Percentiles rank a stretch among this genome's conserved stretches.
Conservation (phyloP, 148 eudicot genomes). For the Persicaria tinctoria region DNA sequence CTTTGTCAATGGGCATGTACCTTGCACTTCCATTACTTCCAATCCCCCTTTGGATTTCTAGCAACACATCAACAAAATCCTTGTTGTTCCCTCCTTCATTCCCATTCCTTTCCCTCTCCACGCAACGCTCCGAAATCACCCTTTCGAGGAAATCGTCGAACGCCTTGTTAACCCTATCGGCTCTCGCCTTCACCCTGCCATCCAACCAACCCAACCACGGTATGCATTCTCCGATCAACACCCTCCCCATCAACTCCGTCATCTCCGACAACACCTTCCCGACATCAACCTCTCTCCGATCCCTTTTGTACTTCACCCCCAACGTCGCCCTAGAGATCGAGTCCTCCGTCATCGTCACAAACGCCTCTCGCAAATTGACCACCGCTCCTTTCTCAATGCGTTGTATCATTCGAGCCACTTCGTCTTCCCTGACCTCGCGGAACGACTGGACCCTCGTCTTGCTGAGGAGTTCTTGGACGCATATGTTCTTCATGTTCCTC, state of each 20-base stretch:
- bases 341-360: constrained; percentile 17
- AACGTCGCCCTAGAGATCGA: constrained; percentile 26
- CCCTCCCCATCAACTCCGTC: background rate
- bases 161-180: no score
- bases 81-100: no score
- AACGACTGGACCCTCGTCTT: constrained; percentile 18
- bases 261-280: background rate
- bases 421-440: constrained; percentile 12
- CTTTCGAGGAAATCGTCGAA: no score
- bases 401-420: background rate
- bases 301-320: constrained; percentile 11
- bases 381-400: background rate
- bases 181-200: no score
- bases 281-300: background rate
- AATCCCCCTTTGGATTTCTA: no score
- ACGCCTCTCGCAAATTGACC: constrained; percentile 25
- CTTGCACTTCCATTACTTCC: no score
- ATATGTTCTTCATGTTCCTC: constrained; percentile 14
- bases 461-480: constrained; percentile 10
- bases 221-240: no score
- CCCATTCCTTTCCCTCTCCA: no score
- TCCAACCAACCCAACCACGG: no score
- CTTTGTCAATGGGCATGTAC: no score
- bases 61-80: no score
- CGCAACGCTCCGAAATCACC: no score